Evolutionary conservation across 75 land plant genomes (phyloP), one percentile per base, ranked within the genome.

Genomic region (Pinus tabuliformis): DNA sequence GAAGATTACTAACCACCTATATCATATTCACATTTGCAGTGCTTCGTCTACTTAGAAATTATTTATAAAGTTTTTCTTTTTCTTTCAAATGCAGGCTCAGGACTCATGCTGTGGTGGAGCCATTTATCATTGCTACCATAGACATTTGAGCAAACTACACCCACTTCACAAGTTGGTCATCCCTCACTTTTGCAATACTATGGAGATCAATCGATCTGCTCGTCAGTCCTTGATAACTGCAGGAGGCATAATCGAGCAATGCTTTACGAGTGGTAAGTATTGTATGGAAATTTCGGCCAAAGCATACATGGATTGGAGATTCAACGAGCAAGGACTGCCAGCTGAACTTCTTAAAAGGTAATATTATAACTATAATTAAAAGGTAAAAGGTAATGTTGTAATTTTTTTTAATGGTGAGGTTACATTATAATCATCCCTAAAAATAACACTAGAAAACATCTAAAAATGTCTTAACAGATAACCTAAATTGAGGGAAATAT

Each of bases 121-220:
- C 95, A 18, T 86, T 90, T 63, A 73, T 90, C 36, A 93, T 93
- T 59, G 89, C 92, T n/a, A 82, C 89, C 68, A 90, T 39, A 76
- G 92, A 71, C 92, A 90, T 54, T 66, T 93, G 72, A 93, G 95
- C 75, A 84, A 77, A 8, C 37, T 87, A 28, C 95, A 93, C 80
- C 95, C 95, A 4, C 81, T 93, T 68, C 54, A 83, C 75, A 85
- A 88, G 77, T 87, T 93, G 56, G 57, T 93, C 66, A 80, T 68
- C 37, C 95, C 92, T 17, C 95, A 92, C 59, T 92, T 84, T 84
- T 81, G 88, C 26, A 88, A 92, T 65, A 92, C 95, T 22, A 85
- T 93, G 91, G 82, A 86, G 66, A 90, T 93, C 33, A 93, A 90
- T 66, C 89, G 88, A 14, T 33, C 83, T 56, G 95, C 88, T 21